phyloP scores from a whole-genome alignment of 169 alveolate genomes.

The Perkinsus olseni region DNA sequence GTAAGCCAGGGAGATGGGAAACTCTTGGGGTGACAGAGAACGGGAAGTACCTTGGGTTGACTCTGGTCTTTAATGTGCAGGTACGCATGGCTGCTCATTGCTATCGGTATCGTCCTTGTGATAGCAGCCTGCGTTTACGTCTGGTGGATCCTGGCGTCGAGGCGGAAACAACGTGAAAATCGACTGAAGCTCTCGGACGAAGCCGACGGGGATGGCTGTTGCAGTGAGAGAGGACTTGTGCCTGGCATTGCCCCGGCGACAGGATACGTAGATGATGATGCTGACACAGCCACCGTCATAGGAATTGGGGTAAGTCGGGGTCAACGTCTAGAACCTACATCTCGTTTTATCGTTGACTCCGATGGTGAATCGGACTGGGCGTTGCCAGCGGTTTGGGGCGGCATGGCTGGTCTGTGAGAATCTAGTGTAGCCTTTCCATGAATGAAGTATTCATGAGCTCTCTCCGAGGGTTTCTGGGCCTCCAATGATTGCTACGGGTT shows the following conservation, averaged over 20 bases:
- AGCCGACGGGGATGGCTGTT: background rate
- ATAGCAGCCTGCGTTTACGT: background rate
- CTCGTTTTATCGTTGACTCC: background rate
- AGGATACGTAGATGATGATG: background rate
- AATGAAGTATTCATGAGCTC: too few relatives aligned
- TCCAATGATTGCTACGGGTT: too few relatives aligned
- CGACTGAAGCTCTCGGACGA: background rate
- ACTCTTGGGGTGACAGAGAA: background rate
- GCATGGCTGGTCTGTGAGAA: too few relatives aligned
- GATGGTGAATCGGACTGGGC: too few relatives aligned
- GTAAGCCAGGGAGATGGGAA: background rate
- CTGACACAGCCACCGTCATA: background rate
- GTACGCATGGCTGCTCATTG: background rate
- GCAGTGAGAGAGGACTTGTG: background rate
- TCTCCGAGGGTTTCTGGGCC: too few relatives aligned
- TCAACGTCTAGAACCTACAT: background rate
- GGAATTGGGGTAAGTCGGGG: background rate
- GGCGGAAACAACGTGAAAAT: background rate
- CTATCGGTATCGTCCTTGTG: background rate
- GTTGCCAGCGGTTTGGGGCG: too few relatives aligned
- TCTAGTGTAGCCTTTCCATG: too few relatives aligned
- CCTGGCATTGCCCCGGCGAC: background rate
- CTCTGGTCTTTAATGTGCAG: too few relatives aligned
- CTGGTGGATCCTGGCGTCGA: background rate
- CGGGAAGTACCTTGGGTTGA: too few relatives aligned